Percentiles rank a stretch among this genome's conserved stretches.
These are phyloP conservation scores for Trichoderma sp. DNA, from an alignment of 2,329 filamentous ascomycete genomes.

Conservation along the genomic window DNA sequence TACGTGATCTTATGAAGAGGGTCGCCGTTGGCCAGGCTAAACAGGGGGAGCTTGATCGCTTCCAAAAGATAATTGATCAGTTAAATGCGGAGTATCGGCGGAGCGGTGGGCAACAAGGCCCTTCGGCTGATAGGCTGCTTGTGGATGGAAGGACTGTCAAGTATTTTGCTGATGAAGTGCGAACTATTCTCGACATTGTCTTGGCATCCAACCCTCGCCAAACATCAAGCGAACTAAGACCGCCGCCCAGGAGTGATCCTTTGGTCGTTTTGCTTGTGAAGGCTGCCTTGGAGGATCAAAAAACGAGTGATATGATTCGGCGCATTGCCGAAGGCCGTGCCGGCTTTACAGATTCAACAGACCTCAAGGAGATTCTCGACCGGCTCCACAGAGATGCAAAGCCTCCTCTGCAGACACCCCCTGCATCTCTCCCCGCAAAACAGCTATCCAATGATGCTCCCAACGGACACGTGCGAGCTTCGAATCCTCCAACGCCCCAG, in stretches of 20 bases:
- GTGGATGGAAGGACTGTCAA: conserved; percentile 57
- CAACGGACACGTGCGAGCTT: conserved; percentile 32
- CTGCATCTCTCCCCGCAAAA: conserved; percentile 31
- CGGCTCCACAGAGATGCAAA: conserved; percentile 45
- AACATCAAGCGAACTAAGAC: conserved; percentile 51
- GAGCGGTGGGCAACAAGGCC: conserved; percentile 50
- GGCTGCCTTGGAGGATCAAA: conserved; percentile 52
- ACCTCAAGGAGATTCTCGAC: conserved; percentile 54
- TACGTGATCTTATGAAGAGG: conserved; percentile 79
- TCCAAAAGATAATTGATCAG: conserved; percentile 78
- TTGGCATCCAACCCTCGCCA: conserved; percentile 58
- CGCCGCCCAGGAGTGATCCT: conserved; percentile 54
- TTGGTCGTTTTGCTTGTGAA: conserved; percentile 58
- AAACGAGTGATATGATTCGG: conserved; percentile 50
- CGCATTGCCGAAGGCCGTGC: conserved; percentile 53
- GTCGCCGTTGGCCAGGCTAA: conserved; percentile 74
- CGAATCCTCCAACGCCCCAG: conserved; percentile 18
- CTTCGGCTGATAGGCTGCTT: conserved; percentile 53
- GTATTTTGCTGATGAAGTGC: conserved; percentile 60
- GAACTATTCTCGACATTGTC: conserved; percentile 57
- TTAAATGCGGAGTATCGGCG: conserved; percentile 61
- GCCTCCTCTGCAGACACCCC: conserved; percentile 32
- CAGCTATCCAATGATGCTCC: conserved; percentile 33
- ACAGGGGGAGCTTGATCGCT: conserved; percentile 68
- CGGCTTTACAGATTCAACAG: conserved; percentile 51